Base-by-base conservation (phyloP, 75 land plant species). In the Gnetum montanum region DNA sequence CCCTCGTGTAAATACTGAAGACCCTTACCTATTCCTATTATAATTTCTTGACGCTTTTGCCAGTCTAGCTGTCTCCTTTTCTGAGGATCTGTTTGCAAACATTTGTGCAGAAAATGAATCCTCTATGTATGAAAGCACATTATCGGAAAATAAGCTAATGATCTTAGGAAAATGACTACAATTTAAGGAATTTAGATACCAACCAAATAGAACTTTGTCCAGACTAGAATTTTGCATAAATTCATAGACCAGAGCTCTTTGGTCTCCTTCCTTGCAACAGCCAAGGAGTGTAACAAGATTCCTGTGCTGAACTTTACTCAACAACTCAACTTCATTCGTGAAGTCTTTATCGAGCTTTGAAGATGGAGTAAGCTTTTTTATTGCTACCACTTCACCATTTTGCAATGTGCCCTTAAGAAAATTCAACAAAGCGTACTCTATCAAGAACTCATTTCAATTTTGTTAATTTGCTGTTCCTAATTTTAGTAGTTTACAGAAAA, bases 1-100 rank as follows among this genome's bases (percentile, higher is more conserved):
- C 72, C 71, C 20, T 72, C 81, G 38, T 77, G 81, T 18, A 77
- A 35, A 64, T 77, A 77, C 1, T 65, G 72, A 29, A 77, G 68
- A 0, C 81, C 81, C 19, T 67, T 44, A 7, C 76, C 76, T 28
- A 52, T 68, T 11, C 76, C 72, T 24, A 70, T 10, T 23, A 61
- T 54, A 13, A 68, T 72, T 4, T 72, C 59, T 37, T 46, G 64
- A 10, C 72, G 35, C 41, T 36, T 54, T 19, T 57, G 30, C 72
- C 72, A 70, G 23, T 34, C 53, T 10, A 70, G 69, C 4, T 0
- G 45, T 8, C 28, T 28, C 3, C 45, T 58, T 0, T 13, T 13
- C 12, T 36, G 12, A 36, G n/a, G n/a, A n/a, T n/a, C n/a, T n/a
- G n/a, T n/a, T n/a, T n/a, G n/a, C n/a, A n/a, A n/a, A n/a, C n/a